phyloP scores from a whole-genome alignment of 2,329 filamentous ascomycete genomes.

The Ciborinia camelliae region DNA sequence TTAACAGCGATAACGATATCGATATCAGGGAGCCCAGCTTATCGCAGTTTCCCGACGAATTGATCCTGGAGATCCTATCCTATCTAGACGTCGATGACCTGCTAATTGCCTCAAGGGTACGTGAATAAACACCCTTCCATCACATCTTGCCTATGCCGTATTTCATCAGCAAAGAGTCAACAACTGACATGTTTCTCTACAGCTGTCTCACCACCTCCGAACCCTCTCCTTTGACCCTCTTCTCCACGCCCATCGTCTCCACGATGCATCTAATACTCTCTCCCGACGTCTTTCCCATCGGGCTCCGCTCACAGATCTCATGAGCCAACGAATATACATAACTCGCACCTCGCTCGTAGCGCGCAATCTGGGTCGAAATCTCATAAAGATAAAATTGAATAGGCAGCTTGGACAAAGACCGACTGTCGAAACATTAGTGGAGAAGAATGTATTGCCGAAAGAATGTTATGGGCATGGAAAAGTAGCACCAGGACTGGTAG shows the following conservation, averaged over 20 bases:
- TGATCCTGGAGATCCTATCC: slow-evolving; percentile 44
- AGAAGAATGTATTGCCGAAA: slow-evolving; percentile 60
- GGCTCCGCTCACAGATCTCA: slow-evolving; percentile 59
- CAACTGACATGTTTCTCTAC: slow-evolving; percentile 15
- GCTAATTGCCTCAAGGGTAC: slow-evolving; percentile 15
- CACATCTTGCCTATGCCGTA: too few species aligned
- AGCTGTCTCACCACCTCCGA: slow-evolving; percentile 53
- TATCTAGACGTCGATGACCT: slow-evolving; percentile 45
- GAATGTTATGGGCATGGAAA: slow-evolving; percentile 53
- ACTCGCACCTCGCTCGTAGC: slow-evolving; percentile 64
- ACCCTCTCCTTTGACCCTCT: slow-evolving; percentile 61
- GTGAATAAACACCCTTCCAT: not conserved
- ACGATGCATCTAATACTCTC: slow-evolving; percentile 52
- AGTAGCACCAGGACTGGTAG: slow-evolving; percentile 58
- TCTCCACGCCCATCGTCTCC: slow-evolving; percentile 60
- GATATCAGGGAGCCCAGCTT: slow-evolving; percentile 2
- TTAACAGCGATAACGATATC: not conserved
- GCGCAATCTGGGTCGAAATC: slow-evolving; percentile 57
- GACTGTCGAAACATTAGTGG: slow-evolving; percentile 56
- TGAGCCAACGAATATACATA: slow-evolving; percentile 62
- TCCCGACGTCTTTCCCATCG: slow-evolving; percentile 55
- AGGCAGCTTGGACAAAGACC: slow-evolving; percentile 59
- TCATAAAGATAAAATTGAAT: slow-evolving; percentile 62
- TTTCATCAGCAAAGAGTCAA: not conserved
- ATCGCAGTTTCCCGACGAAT: slow-evolving; percentile 35